phyloP scores from a whole-genome alignment of 305 asterid genomes.

The Plantago coronopus region DNA sequence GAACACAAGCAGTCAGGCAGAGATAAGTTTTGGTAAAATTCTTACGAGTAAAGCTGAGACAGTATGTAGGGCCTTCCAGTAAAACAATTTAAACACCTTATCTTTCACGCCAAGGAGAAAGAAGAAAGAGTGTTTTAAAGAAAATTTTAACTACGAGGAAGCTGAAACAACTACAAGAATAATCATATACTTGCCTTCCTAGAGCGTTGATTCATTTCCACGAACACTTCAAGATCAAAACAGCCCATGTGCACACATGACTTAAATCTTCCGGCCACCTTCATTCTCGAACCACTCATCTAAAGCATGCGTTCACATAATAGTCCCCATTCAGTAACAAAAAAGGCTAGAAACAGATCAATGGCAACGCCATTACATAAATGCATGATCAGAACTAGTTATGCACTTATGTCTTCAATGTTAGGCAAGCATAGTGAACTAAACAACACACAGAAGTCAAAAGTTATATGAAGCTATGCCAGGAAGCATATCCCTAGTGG shows the following conservation, averaged over 20 bases:
- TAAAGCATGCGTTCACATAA: conserved; percentile 31
- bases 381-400: too few species aligned
- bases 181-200: conserved; percentile 72
- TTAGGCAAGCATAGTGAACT: too few species aligned
- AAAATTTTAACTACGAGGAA: neutral
- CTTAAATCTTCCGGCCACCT: conserved; percentile 92
- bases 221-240: conserved; percentile 92
- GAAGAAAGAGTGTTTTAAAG: neutral
- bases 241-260: conserved; percentile 97
- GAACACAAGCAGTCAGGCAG: neutral
- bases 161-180: conserved; percentile 1
- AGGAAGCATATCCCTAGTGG: too few species aligned
- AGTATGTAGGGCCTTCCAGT: neutral
- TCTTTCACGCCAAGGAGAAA: neutral
- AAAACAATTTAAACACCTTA: neutral
- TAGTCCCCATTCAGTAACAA: conserved; percentile 11
- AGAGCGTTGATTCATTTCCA: conserved; percentile 95
- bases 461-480: too few species aligned
- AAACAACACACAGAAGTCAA: too few species aligned
- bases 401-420: too few species aligned
- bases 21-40: too few species aligned
- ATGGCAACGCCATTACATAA: neutral
- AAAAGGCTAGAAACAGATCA: neutral
- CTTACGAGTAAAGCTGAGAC: neutral
- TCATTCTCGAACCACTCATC: conserved; percentile 98